phyloP scores from a whole-genome alignment of 257 asterid species.

The Ajuga chamaepitys region DNA sequence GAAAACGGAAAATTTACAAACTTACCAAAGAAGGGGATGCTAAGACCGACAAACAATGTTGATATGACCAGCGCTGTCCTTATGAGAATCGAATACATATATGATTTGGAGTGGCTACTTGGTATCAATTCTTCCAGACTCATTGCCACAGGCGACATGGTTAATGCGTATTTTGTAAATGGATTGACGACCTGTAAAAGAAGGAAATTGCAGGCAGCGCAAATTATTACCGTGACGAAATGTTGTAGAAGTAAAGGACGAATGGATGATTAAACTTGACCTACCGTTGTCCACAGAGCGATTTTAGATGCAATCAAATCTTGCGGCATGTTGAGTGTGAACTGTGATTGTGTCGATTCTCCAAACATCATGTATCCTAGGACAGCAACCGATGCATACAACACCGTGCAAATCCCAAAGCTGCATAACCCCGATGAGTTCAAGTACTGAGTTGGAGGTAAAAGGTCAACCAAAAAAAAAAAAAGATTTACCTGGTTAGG shows the following conservation, averaged over 20 bases:
- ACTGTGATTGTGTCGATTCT: conserved; percentile 71
- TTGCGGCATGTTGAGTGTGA: conserved; percentile 89
- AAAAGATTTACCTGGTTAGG: conserved; percentile 43
- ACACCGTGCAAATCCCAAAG: conserved; percentile 63
- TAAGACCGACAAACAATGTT: conserved; percentile 65
- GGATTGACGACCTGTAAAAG: conserved; percentile 88
- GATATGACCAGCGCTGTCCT: conserved; percentile 74
- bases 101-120: conserved; percentile 40
- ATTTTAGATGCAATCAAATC: conserved; percentile 68
- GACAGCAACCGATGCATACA: conserved; percentile 77
- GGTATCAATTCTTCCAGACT: conserved; percentile 91
- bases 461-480: not conserved
- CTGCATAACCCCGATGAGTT: conserved; percentile 29
- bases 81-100: conserved; percentile 55
- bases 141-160: conserved; percentile 90
- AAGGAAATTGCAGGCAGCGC: not conserved
- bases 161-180: conserved; percentile 88
- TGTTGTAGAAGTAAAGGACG: not conserved
- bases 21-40: conserved; percentile 82
- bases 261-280: not conserved
- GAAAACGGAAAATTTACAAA: not conserved
- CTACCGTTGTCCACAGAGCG: conserved; percentile 94
- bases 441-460: not conserved
- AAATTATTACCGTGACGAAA: conserved; percentile 1
- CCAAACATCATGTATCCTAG: conserved; percentile 86